phyloP scores from a whole-genome alignment of 2,329 filamentous ascomycete genomes.

The Fusarium sp. region DNA sequence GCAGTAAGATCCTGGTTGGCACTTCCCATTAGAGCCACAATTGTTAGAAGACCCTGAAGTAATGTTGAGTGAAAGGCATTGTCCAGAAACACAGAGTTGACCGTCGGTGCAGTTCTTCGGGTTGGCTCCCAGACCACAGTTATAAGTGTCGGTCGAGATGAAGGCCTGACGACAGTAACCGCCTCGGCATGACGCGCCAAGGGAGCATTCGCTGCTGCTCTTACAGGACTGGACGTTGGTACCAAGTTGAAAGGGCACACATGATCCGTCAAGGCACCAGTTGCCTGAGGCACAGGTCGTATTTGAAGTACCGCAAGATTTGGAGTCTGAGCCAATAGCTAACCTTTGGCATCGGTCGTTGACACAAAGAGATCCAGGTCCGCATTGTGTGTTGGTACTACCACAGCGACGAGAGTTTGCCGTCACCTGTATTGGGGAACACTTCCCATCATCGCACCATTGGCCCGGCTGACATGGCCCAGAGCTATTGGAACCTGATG shows the following conservation, averaged over 20 bases:
- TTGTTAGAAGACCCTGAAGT: not conserved
- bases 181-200: not conserved
- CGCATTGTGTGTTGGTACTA: not conserved
- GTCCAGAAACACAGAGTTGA: constrained; percentile 21
- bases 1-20: constrained; percentile 17
- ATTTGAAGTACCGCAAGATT: constrained; percentile 14
- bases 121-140: not conserved
- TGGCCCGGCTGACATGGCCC: constrained; percentile 16
- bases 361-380: constrained; percentile 26
- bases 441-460: constrained; percentile 29
- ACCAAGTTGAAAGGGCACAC: constrained; percentile 22
- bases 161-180: constrained; percentile 19
- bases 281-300: constrained; percentile 24
- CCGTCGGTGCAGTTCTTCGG: constrained; percentile 18
- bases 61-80: constrained; percentile 15
- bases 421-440: constrained; percentile 20
- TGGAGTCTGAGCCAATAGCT: constrained; percentile 27
- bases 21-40: constrained; percentile 9
- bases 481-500: not conserved
- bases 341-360: constrained; percentile 25
- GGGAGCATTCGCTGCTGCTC: constrained; percentile 8
- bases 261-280: constrained; percentile 34
- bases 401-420: constrained; percentile 26
- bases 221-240: constrained; percentile 31
- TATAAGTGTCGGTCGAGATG: constrained; percentile 24